phyloP scores from a whole-genome alignment of 495 filamentous ascomycete species.

The Penicillium malachiteum region DNA sequence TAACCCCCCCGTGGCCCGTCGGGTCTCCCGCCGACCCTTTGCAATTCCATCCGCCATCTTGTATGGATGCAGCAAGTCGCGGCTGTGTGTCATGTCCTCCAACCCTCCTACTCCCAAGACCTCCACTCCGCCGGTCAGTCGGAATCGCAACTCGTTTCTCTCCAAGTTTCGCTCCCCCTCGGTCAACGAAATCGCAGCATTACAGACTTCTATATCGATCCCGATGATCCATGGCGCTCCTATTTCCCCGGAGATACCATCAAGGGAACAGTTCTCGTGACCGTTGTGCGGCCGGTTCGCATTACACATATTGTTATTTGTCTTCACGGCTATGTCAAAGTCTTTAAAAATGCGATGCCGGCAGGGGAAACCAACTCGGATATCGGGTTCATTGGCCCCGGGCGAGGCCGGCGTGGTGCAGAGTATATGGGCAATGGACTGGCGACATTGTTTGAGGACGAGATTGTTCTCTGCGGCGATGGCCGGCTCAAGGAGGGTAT shows the following conservation, averaged over 20 bases:
- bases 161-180: constrained; percentile 61
- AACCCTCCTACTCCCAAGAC: constrained; percentile 35
- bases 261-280: constrained; percentile 75
- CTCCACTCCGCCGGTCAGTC: constrained; percentile 40
- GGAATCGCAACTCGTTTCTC: constrained; percentile 53
- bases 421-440: constrained; percentile 82
- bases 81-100: constrained; percentile 49
- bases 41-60: constrained; percentile 21
- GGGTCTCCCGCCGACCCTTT: constrained; percentile 11
- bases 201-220: constrained; percentile 71
- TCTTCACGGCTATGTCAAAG: constrained; percentile 85
- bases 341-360: constrained; percentile 72
- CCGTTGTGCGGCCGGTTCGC: constrained; percentile 75
- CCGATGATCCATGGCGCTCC: constrained; percentile 84
- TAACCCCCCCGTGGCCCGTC: constrained; percentile 4
- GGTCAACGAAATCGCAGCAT: constrained; percentile 67
- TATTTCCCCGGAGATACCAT: constrained; percentile 70
- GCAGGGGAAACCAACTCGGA: constrained; percentile 58
- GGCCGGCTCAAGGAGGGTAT: constrained; percentile 79
- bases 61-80: constrained; percentile 40
- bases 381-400: constrained; percentile 48
- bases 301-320: constrained; percentile 88
- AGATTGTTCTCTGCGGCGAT: constrained; percentile 86
- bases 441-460: constrained; percentile 85
- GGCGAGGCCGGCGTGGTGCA: constrained; percentile 53